These are phyloP conservation scores for Penicillium samsonianum DNA, from an alignment of 495 filamentous ascomycete species.

Conservation along the genomic window DNA sequence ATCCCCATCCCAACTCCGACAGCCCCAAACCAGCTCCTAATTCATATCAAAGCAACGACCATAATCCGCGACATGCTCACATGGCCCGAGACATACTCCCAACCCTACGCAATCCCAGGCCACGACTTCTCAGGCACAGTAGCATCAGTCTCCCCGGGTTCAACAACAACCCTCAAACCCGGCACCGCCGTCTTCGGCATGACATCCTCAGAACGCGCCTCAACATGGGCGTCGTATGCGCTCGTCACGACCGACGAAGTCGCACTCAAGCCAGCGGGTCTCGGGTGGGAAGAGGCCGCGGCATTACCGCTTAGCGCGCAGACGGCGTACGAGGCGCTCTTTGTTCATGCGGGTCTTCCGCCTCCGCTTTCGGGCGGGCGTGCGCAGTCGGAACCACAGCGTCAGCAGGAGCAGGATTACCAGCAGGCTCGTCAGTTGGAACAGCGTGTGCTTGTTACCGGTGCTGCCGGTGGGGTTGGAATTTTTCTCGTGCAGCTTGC, in stretches of 20 bases:
- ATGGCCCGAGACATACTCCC: slow-evolving; percentile 38
- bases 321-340: slow-evolving; percentile 40
- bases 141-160: slow-evolving; percentile 15
- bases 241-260: slow-evolving; percentile 28
- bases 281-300: slow-evolving; percentile 30
- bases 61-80: slow-evolving; percentile 35
- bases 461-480: slow-evolving; percentile 37
- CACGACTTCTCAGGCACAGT: slow-evolving; percentile 51
- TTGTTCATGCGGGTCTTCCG: slow-evolving; percentile 29
- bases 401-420: neutral
- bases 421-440: neutral
- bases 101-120: slow-evolving; percentile 35
- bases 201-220: slow-evolving; percentile 23
- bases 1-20: slow-evolving; percentile 30
- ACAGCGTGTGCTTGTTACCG: slow-evolving; percentile 32
- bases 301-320: slow-evolving; percentile 35
- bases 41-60: slow-evolving; percentile 35
- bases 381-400: neutral
- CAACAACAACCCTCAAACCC: slow-evolving; percentile 16
- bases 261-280: slow-evolving; percentile 26
- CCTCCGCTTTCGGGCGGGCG: neutral
- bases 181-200: slow-evolving; percentile 42
- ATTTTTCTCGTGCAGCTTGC: slow-evolving; percentile 41
- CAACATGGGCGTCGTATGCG: slow-evolving; percentile 36
- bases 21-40: slow-evolving; percentile 25